These are phyloP conservation scores for Vanrija humicola DNA, from an alignment of 1,284 basidiomycete genomes.

Conservation along the genomic window DNA sequence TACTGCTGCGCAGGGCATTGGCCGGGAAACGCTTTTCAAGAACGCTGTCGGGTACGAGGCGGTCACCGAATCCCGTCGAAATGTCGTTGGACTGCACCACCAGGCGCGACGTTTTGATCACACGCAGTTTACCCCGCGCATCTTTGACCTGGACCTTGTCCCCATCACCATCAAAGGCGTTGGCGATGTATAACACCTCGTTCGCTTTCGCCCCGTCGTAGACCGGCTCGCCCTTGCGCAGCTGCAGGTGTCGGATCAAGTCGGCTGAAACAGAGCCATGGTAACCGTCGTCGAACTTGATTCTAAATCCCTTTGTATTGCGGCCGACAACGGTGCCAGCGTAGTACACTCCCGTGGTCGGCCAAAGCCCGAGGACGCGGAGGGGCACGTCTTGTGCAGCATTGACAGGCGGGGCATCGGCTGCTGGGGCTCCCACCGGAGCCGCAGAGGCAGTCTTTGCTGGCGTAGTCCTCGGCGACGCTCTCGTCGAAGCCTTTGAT, in stretches of 20 bases:
- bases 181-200: not conserved
- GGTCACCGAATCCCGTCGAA: slow-evolving; percentile 5
- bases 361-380: slow-evolving; percentile 14
- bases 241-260: slow-evolving; percentile 5
- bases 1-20: not conserved
- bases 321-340: slow-evolving; percentile 11
- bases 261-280: not conserved
- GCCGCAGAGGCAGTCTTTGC: too few relatives aligned
- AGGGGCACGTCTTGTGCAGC: not conserved
- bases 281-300: slow-evolving; percentile 12
- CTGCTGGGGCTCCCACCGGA: not conserved
- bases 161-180: slow-evolving; percentile 2
- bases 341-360: slow-evolving; percentile 7
- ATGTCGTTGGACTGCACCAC: slow-evolving; percentile 4
- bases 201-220: not conserved
- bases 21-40: not conserved
- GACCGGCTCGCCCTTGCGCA: slow-evolving; percentile 13
- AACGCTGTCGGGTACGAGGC: not conserved
- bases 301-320: slow-evolving; percentile 1
- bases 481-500: not conserved
- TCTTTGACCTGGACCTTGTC: not conserved
- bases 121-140: not conserved
- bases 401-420: not conserved
- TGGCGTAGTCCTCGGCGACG: not conserved
- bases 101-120: not conserved